Evolutionary conservation across 352 stramenopile genomes (phyloP), one percentile per base, ranked within the genome.

Genomic region (Phytophthora syringae): DNA sequence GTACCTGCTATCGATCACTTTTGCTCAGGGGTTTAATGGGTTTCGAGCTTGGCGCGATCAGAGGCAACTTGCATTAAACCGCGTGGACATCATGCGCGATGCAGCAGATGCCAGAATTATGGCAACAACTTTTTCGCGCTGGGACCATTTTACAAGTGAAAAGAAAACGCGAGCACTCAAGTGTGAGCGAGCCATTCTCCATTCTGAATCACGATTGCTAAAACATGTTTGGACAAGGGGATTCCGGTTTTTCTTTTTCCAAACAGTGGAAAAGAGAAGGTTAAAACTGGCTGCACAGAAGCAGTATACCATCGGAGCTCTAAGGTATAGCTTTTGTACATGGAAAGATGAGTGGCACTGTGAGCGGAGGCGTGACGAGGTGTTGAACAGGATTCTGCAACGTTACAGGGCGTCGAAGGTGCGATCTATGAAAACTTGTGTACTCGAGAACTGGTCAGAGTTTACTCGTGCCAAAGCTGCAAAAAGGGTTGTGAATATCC

Each of bases 401-500:
- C 13, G n/a, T 39, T 69, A 44, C 20, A 25, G 42, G 34, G 1
- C 12, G 16, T 22, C 10, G 42, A 69, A 66, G 47, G 27, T 49
- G 7, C 39, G n/a, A 34, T 5, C 15, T 27, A 32, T 39, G 1
- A 52, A 67, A 56, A 15, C 25, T 13, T 12, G n/a, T 13, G 24
- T 69, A 1, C 39, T 79, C 5, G 53, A 57, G 18, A 47, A 42
- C 9, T 79, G 71, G 71, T 43, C 30, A 1, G 67, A 79, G 32
- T 67, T 65, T 44, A 47, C 49, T 20, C 52, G 58, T 7, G 55
- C 67, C 2, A 76, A 70, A 52, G 52, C 58, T 56, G 63, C 63
- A 16, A 56, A 27, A 42, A 56, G 67, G 18, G 32, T 79, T 20
- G 71, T 79, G 6, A 80, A 69, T 36, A 60, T 74, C 5, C 70